Percentiles rank a stretch among this genome's conserved stretches.
phyloP scores from a whole-genome alignment of 805 yeast genomes.

The Blastobotrys peoriensis region DNA sequence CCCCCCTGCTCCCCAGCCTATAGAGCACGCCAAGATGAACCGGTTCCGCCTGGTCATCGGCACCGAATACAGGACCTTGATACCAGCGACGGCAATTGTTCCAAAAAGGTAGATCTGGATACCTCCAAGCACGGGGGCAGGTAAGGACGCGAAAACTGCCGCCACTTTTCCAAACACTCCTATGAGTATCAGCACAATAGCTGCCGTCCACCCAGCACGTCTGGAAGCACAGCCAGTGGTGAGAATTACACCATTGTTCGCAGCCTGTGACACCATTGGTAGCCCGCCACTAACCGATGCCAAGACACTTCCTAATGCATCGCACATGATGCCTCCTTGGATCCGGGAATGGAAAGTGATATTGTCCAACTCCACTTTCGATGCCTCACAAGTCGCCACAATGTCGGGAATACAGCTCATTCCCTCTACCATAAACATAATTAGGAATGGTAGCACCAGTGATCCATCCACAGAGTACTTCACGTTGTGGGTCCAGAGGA shows the following conservation, averaged over 20 bases:
- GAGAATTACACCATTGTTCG: conserved; percentile 43
- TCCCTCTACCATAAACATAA: conserved; percentile 40
- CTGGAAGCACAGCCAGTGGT: conserved; percentile 44
- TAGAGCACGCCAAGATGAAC: conserved; percentile 37
- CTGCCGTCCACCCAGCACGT: conserved; percentile 56
- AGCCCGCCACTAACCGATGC: conserved; percentile 40
- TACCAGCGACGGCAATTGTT: conserved; percentile 55
- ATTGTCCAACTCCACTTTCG: conserved; percentile 42
- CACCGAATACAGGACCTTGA: conserved; percentile 45
- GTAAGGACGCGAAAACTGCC: conserved; percentile 63
- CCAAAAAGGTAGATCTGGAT: conserved; percentile 52
- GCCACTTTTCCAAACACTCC: conserved; percentile 69
- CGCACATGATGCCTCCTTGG: conserved; percentile 43
- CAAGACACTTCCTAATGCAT: conserved; percentile 38
- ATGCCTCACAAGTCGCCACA: conserved; percentile 44
- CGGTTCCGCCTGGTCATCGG: conserved; percentile 41
- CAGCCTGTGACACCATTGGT: conserved; percentile 44
- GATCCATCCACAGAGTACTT: conserved; percentile 39
- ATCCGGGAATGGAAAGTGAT: conserved; percentile 39
- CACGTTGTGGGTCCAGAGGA: conserved; percentile 43
- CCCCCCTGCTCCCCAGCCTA: conserved; percentile 39
- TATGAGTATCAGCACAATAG: conserved; percentile 62
- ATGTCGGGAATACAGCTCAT: conserved; percentile 46
- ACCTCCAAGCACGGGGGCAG: conserved; percentile 52
- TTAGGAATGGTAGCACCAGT: conserved; percentile 38